These are phyloP conservation scores for Sclerotinia spermophila DNA, from an alignment of 2,329 filamentous ascomycete species.

Conservation along the genomic window DNA sequence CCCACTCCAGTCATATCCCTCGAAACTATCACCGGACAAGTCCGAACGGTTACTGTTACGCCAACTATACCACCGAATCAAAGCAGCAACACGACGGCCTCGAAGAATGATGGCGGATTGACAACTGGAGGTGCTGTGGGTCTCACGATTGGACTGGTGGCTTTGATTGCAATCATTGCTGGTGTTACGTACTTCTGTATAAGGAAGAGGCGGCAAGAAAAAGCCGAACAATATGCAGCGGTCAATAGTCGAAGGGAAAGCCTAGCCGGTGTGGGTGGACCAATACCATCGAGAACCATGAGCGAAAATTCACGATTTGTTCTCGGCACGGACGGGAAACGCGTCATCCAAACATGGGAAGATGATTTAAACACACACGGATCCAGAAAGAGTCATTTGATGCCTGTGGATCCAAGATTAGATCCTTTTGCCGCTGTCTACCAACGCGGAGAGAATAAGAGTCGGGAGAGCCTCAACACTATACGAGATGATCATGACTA, in stretches of 20 bases:
- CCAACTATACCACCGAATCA: constrained; percentile 41
- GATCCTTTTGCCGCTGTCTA: constrained; percentile 59
- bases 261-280: constrained; percentile 26
- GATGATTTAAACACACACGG: constrained; percentile 23
- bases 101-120: constrained; percentile 35
- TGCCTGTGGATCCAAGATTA: constrained; percentile 61
- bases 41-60: constrained; percentile 53
- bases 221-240: constrained; percentile 37
- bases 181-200: constrained; percentile 43
- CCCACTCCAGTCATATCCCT: constrained; percentile 41
- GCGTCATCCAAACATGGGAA: constrained; percentile 37
- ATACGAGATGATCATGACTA: constrained; percentile 64
- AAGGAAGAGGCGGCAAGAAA: constrained; percentile 43
- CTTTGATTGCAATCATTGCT: constrained; percentile 41
- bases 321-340: constrained; percentile 36
- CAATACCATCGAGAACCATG: constrained; percentile 35
- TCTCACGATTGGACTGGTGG: constrained; percentile 51
- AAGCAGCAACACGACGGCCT: constrained; percentile 15
- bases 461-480: constrained; percentile 60
- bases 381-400: constrained; percentile 50
- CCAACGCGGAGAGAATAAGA: constrained; percentile 51
- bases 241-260: constrained; percentile 26
- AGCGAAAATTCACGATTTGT: constrained; percentile 38
- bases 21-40: constrained; percentile 54
- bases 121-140: constrained; percentile 50